phyloP scores from a whole-genome alignment of 2,329 filamentous ascomycete genomes.

The Cryphonectria naterciae region DNA sequence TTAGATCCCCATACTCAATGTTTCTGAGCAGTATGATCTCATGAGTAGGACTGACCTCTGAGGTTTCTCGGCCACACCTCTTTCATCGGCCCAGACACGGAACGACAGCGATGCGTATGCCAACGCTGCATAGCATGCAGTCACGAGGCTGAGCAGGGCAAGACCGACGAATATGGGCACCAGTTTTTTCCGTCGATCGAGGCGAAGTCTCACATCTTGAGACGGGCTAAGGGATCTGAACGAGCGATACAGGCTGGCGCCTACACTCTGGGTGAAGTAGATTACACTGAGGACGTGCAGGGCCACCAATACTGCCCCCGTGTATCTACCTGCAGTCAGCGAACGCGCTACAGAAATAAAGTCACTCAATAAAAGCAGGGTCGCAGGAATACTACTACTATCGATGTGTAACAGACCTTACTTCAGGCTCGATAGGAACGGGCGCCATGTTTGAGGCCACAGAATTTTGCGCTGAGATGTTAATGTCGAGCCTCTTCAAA shows the following conservation, averaged over 20 bases:
- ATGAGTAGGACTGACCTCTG: slow-evolving; percentile 32
- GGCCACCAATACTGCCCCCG: slow-evolving; percentile 37
- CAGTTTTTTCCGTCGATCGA: slow-evolving; percentile 39
- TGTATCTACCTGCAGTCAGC: slow-evolving; percentile 35
- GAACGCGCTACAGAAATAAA: neutral
- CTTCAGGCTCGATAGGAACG: slow-evolving; percentile 33
- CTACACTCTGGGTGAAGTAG: slow-evolving; percentile 41
- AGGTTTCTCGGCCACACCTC: slow-evolving; percentile 39
- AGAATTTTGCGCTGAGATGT: neutral
- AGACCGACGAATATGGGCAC: slow-evolving; percentile 41
- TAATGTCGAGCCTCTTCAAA: neutral
- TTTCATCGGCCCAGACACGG: slow-evolving; percentile 44
- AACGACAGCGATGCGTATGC: slow-evolving; percentile 42
- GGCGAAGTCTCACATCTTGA: slow-evolving; percentile 43
- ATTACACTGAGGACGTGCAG: slow-evolving; percentile 36
- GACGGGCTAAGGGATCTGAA: slow-evolving; percentile 41
- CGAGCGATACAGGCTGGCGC: slow-evolving; percentile 41
- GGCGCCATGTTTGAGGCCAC: slow-evolving; percentile 32
- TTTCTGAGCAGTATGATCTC: neutral
- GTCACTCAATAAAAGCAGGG: neutral
- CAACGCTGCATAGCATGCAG: slow-evolving; percentile 38
- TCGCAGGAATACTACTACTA: neutral
- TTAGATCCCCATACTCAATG: neutral
- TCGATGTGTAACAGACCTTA: slow-evolving; percentile 29
- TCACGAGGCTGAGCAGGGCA: slow-evolving; percentile 36